Base-by-base conservation (phyloP, 176 grass and related monocot species). In the Oryza officinalis region DNA sequence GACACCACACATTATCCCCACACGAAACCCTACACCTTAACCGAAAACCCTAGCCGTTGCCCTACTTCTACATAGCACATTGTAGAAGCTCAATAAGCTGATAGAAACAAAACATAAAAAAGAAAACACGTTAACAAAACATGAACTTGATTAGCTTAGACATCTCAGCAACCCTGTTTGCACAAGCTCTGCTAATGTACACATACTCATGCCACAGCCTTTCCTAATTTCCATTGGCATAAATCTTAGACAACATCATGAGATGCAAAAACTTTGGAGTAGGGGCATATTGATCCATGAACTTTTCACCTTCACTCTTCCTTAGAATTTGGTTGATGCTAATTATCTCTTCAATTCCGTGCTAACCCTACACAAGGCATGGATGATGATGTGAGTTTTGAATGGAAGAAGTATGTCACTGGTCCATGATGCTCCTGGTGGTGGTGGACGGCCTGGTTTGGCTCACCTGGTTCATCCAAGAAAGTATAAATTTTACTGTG, bases 191-290 rank as follows among this genome's bases (percentile, higher is more conserved):
- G 54, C 92, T 89, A 85, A 94, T 71, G 30, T 18, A 44, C 1
- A 60, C 84, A 73, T 87, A 94, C 92, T 89, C 49, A 94, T 89
- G 76, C 92, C 89, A 72, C 92, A 89, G 5, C 92, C 92, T 75
- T 91, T 81, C 87, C 92, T 86, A 74, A 94, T 94, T 86, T 94
- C 92, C 89, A 94, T 89, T 67, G 92, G 91, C 92, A 94, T 94
- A 81, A 89, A 91, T 65, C 92, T 88, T 82, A 94, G 85, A 94
- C 92, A 41, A 94, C 92, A 49, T 94, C 92, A 82, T 87, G 89
- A 78, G 92, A 94, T 87, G 92, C 92, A 75, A 94, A 87, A 85
- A 92, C 92, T 78, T 94, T 94, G n/a, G 92, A 4, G 75, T 85
- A 33, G 92, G 89, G 38, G 92, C 92, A 76, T 94, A 94, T 43